Percentiles rank a stretch among this genome's conserved stretches.
These are phyloP conservation scores for Euphrasia arctica DNA, from an alignment of 305 asterid genomes.

Conservation along the genomic window DNA sequence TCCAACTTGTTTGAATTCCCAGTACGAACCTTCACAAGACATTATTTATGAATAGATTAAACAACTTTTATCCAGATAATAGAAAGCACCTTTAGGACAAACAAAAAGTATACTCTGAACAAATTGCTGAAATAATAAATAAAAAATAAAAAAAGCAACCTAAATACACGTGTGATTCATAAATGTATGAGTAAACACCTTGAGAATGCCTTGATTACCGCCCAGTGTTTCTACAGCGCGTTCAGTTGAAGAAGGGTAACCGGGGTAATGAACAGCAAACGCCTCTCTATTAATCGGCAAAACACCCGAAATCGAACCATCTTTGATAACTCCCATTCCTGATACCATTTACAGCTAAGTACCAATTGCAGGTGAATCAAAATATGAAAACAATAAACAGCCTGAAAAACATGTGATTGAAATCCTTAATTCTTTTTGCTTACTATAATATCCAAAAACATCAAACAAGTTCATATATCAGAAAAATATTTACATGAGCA, in stretches of 20 bases:
- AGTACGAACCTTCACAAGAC: constrained; percentile 50
- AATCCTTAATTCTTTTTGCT: too few relatives aligned
- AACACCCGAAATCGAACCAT: constrained; percentile 68
- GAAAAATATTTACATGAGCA: too few relatives aligned
- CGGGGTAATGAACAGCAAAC: constrained; percentile 85
- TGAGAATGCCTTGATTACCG: constrained; percentile 59
- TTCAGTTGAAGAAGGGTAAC: constrained; percentile 75
- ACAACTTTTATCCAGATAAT: neutral
- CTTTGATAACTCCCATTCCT: constrained; percentile 64
- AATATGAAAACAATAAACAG: too few relatives aligned
- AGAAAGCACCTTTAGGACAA: neutral
- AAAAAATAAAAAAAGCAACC: neutral
- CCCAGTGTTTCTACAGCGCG: constrained; percentile 94
- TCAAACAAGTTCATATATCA: too few relatives aligned
- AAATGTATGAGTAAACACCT: constrained; percentile 38
- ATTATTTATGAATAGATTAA: constrained; percentile 22
- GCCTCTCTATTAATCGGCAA: constrained; percentile 43
- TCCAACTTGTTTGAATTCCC: constrained; percentile 67
- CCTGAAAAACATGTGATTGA: too few relatives aligned
- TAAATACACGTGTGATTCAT: neutral
- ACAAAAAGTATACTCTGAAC: constrained; percentile 4
- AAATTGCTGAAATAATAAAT: neutral
- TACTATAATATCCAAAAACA: too few relatives aligned
- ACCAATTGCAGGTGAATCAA: too few relatives aligned
- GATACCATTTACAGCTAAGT: neutral